Evolutionary conservation across 139 green algal species (phyloP).

Genomic region (Diplosphaera chodatii): DNA sequence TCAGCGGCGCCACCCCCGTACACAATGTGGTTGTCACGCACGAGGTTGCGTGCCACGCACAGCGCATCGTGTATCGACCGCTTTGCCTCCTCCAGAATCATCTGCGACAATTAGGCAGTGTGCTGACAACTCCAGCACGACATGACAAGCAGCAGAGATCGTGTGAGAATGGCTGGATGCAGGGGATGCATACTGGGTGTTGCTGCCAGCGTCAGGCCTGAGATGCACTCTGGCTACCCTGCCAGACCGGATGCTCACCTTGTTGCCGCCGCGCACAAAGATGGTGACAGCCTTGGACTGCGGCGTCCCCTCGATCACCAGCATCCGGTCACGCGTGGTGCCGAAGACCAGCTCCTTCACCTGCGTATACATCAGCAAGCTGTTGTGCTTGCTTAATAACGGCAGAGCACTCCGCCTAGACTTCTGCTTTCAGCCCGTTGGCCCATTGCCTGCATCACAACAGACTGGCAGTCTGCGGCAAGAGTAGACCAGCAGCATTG

Average conservation of each 20-base stretch:
- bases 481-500: no score
- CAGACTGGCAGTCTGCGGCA: no score
- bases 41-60: constrained; percentile 97
- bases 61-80: constrained; percentile 95
- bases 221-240: no score
- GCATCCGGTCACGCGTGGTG: constrained; percentile 95
- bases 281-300: constrained; percentile 93
- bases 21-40: constrained; percentile 94
- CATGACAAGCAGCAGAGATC: not conserved
- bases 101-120: no score
- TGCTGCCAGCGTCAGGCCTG: not conserved
- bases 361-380: not conserved
- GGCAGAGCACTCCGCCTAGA: no score
- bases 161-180: no score
- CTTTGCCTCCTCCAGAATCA: constrained; percentile 92
- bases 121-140: no score
- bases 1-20: constrained; percentile 95
- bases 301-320: constrained; percentile 92
- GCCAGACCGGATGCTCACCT: constrained; percentile 68
- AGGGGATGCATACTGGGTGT: no score
- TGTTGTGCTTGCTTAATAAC: no score
- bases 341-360: constrained; percentile 82
- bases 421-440: no score
- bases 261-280: constrained; percentile 94
- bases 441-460: no score